Conservation (phyloP, 371 early-diverging fungal species). For the Chytridium lagenaria region DNA sequence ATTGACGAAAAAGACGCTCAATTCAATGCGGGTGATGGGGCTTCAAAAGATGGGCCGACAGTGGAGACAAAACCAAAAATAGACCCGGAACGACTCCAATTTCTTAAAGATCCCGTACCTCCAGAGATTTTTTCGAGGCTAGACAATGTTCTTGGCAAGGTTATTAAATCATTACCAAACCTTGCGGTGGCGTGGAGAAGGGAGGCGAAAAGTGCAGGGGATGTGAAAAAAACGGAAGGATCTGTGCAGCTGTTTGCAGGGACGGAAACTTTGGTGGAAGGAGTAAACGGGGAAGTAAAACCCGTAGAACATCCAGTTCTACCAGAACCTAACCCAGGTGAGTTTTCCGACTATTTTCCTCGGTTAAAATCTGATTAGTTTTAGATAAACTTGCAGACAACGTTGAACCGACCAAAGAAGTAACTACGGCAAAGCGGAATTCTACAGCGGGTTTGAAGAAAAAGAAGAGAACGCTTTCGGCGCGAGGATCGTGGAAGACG, state of each 20-base stretch:
- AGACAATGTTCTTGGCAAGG: slow-evolving; percentile 2
- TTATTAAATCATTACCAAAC: slow-evolving; percentile 9
- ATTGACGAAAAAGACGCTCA: background rate
- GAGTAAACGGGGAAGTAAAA: no score
- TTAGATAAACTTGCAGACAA: no score
- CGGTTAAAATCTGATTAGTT: no score
- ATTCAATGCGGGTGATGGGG: background rate
- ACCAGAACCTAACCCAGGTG: no score
- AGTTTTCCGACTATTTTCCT: no score
- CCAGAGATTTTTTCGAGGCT: background rate
- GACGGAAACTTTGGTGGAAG: background rate
- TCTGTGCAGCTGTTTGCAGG: background rate
- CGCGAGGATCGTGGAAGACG: background rate
- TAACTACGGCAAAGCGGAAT: no score
- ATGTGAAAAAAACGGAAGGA: background rate
- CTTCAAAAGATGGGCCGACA: background rate
- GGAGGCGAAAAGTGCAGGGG: background rate
- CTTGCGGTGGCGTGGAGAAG: slow-evolving; percentile 11
- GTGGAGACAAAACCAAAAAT: slow-evolving; percentile 18
- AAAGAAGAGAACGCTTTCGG: background rate
- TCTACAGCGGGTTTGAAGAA: no score
- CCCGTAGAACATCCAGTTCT: no score
- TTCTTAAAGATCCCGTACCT: slow-evolving; percentile 15
- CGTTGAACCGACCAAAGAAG: no score
- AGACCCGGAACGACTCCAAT: slow-evolving; percentile 3